phyloP scores from a whole-genome alignment of 2,329 filamentous ascomycete species.

The Fusarium gaditjirri region DNA sequence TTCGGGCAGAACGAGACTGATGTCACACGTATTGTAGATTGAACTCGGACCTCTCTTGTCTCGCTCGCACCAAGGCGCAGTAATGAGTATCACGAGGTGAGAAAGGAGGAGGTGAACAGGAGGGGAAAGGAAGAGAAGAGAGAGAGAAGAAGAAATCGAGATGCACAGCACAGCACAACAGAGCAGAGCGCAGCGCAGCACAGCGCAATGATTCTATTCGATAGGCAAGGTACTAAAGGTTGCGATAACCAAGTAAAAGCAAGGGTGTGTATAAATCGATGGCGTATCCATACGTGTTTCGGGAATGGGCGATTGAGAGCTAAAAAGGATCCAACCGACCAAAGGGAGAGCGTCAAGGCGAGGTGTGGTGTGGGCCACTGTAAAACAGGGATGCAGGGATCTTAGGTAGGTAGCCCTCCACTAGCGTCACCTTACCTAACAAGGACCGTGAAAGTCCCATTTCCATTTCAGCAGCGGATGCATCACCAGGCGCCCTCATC shows the following conservation, averaged over 20 bases:
- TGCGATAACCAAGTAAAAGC: conserved; percentile 14
- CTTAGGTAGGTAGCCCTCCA: conserved; percentile 1
- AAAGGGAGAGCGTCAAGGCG: conserved; percentile 23
- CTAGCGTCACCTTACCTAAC: background rate
- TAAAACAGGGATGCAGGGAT: conserved; percentile 19
- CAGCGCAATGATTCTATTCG: conserved; percentile 2
- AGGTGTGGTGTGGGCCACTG: conserved; percentile 23
- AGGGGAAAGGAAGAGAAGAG: conserved; percentile 14
- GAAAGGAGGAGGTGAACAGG: background rate
- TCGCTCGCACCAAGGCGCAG: background rate
- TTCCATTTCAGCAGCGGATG: conserved; percentile 3
- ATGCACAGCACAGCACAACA: background rate
- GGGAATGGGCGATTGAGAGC: conserved; percentile 30
- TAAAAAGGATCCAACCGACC: conserved; percentile 25
- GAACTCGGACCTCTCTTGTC: background rate
- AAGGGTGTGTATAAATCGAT: conserved; percentile 13
- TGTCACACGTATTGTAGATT: conserved; percentile 12
- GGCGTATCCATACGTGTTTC: conserved; percentile 26
- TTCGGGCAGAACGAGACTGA: conserved; percentile 28
- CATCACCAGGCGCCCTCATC: conserved; percentile 20
- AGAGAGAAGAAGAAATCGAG: background rate
- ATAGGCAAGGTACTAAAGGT: conserved; percentile 1
- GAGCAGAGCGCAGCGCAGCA: background rate
- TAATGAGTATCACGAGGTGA: background rate
- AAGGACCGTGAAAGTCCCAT: conserved; percentile 5